Percentiles rank a stretch among this genome's conserved stretches.
Conservation (phyloP, 2,329 filamentous ascomycete species). For the Hypoxylon sp. region DNA sequence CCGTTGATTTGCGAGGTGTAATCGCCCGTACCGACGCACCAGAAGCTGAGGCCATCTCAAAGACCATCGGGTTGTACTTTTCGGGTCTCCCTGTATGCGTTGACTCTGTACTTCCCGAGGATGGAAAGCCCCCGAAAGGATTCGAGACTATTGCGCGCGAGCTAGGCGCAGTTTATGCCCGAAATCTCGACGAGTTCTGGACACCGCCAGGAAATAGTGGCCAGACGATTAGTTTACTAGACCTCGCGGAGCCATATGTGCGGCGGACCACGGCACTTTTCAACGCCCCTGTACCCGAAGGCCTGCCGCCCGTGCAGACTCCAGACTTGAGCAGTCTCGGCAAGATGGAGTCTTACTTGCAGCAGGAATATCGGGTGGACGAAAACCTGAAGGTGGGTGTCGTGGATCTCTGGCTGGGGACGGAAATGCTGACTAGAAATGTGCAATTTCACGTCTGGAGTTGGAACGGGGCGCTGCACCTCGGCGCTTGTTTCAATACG, state of each 20-base stretch:
- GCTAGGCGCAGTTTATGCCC: constrained; percentile 38
- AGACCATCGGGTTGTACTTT: constrained; percentile 37
- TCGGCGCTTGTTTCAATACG: constrained; percentile 31
- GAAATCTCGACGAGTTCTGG: constrained; percentile 49
- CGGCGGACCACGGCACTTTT: constrained; percentile 33
- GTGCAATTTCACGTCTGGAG: constrained; percentile 45
- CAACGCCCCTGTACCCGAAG: constrained; percentile 17
- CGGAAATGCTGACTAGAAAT: constrained; percentile 38
- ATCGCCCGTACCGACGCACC: constrained; percentile 23
- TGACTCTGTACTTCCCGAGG: constrained; percentile 14
- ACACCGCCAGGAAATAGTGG: constrained; percentile 28
- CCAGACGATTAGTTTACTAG: constrained; percentile 35
- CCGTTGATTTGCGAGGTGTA: constrained; percentile 40
- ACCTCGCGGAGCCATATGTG: constrained; percentile 32
- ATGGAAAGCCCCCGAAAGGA: constrained; percentile 9
- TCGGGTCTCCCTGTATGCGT: constrained; percentile 45
- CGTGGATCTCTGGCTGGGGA: constrained; percentile 40
- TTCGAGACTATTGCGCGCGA: constrained; percentile 41
- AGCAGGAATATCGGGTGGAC: constrained; percentile 23
- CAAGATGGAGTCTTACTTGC: constrained; percentile 36
- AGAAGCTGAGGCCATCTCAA: not conserved
- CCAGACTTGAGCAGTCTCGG: constrained; percentile 46
- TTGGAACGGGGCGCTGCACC: constrained; percentile 37
- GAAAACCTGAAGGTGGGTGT: constrained; percentile 15
- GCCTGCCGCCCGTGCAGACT: constrained; percentile 36